Percentiles rank a stretch among this genome's conserved stretches.
phyloP scores from a whole-genome alignment of 495 filamentous ascomycete species.

The Penicillium dipodomyicola region DNA sequence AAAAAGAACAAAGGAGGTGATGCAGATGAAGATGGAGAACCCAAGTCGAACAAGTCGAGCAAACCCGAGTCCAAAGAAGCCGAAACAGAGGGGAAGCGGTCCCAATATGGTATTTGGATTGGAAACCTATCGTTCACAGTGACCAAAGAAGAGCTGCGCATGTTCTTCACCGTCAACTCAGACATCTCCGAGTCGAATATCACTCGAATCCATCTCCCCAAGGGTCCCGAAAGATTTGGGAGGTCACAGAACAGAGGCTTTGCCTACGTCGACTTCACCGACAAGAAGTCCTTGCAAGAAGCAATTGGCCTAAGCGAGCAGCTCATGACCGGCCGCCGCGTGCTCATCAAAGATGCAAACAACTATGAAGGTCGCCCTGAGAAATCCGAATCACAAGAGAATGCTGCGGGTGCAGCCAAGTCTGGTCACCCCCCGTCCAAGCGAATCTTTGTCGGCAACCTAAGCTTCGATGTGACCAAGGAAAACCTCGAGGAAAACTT shows the following conservation, averaged over 20 bases:
- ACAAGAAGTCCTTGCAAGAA: constrained; percentile 59
- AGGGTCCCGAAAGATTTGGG: constrained; percentile 41
- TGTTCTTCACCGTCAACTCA: constrained; percentile 71
- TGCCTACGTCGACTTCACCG: constrained; percentile 90
- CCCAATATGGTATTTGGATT: constrained; percentile 87
- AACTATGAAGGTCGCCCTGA: constrained; percentile 77
- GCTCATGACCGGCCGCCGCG: constrained; percentile 66
- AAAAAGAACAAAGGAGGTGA: constrained; percentile 62
- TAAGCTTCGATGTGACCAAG: constrained; percentile 80
- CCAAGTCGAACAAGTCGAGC: constrained; percentile 23
- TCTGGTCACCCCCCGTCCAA: constrained; percentile 62
- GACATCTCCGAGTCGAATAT: constrained; percentile 65
- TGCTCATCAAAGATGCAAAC: constrained; percentile 89
- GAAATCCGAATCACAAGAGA: constrained; percentile 49
- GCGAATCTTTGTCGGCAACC: constrained; percentile 89
- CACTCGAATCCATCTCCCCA: constrained; percentile 80
- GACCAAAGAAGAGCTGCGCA: constrained; percentile 66
- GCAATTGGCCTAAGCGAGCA: constrained; percentile 80
- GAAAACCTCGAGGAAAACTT: constrained; percentile 79
- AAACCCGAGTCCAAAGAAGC: constrained; percentile 28
- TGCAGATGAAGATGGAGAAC: constrained; percentile 32
- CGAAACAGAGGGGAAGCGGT: constrained; percentile 54
- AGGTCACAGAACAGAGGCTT: constrained; percentile 79
- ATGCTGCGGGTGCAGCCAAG: constrained; percentile 30
- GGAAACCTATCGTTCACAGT: constrained; percentile 86